Evolutionary conservation across 2,329 filamentous ascomycete species (phyloP).

Genomic region (Phialemoniopsis sp.): DNA sequence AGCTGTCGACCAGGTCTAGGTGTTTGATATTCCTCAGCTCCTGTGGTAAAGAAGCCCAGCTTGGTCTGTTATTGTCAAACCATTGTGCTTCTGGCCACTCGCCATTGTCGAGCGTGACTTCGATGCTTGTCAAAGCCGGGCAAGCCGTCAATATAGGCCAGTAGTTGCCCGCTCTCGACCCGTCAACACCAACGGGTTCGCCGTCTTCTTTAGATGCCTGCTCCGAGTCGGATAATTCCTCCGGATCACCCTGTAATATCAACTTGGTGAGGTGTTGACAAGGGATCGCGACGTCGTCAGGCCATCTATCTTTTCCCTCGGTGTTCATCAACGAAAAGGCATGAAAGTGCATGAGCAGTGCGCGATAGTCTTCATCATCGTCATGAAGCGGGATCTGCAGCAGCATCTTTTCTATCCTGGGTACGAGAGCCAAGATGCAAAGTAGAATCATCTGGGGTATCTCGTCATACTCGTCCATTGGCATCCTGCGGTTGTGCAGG

Average conservation of each 20-base stretch:
- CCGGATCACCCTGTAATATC: slow-evolving; percentile 18
- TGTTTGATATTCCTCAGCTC: slow-evolving; percentile 10
- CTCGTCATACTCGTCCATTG: slow-evolving; percentile 9
- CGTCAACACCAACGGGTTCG: slow-evolving; percentile 12
- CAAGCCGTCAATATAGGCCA: slow-evolving; percentile 9
- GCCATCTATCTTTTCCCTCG: neutral
- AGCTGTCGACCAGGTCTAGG: slow-evolving; percentile 17
- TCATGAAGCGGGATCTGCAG: slow-evolving; percentile 16
- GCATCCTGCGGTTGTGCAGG: neutral
- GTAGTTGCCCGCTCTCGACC: slow-evolving; percentile 11
- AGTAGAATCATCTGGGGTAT: slow-evolving; percentile 13
- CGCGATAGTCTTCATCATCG: slow-evolving; percentile 12
- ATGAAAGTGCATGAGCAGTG: slow-evolving; percentile 9
- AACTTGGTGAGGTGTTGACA: slow-evolving; percentile 15
- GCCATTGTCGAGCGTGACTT: slow-evolving; percentile 17
- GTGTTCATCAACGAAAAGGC: slow-evolving; percentile 1
- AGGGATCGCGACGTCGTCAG: slow-evolving; percentile 2
- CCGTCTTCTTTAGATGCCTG: slow-evolving; percentile 10
- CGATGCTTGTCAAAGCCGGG: slow-evolving; percentile 15
- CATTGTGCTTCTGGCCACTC: slow-evolving; percentile 6
- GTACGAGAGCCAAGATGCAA: slow-evolving; percentile 10
- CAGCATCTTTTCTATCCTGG: slow-evolving; percentile 14
- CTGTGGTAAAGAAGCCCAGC: neutral
- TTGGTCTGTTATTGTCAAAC: neutral
- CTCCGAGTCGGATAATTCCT: slow-evolving; percentile 13